phyloP scores from a whole-genome alignment of 345 rosid genomes.

The Pistacia vera region DNA sequence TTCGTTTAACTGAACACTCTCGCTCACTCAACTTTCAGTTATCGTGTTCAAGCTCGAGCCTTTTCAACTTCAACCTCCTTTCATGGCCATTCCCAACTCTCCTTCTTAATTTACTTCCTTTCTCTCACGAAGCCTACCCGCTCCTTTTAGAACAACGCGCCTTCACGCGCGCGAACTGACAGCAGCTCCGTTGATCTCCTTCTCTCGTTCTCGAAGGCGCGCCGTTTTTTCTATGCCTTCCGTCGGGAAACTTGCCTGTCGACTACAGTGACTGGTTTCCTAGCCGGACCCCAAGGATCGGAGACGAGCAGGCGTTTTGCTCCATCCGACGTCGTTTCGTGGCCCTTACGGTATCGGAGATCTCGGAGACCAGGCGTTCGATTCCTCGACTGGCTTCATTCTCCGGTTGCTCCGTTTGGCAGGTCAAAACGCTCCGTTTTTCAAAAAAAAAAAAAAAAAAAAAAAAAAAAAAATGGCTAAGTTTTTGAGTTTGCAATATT shows the following conservation, averaged over 20 bases:
- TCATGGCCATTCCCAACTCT: slow-evolving; percentile 26
- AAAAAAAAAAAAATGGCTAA: background rate
- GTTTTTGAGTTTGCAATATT: too few species aligned
- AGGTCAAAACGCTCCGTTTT: slow-evolving; percentile 40
- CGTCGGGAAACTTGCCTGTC: slow-evolving; percentile 64
- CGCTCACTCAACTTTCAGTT: too few species aligned
- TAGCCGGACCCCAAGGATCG: slow-evolving; percentile 34
- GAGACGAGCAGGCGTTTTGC: slow-evolving; percentile 86
- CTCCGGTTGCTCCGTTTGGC: slow-evolving; percentile 94
- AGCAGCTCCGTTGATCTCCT: background rate
- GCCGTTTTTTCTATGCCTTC: slow-evolving; percentile 29
- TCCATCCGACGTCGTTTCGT: slow-evolving; percentile 89
- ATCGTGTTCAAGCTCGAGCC: too few species aligned
- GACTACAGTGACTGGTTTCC: slow-evolving; percentile 69
- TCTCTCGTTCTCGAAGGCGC: background rate
- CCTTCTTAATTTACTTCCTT: background rate
- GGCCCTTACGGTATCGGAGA: slow-evolving; percentile 90
- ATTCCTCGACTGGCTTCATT: slow-evolving; percentile 90
- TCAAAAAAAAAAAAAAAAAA: background rate
- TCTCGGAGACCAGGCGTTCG: slow-evolving; percentile 74
- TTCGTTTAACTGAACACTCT: too few species aligned
- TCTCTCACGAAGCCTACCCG: background rate
- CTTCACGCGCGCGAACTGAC: background rate
- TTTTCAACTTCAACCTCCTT: too few species aligned
- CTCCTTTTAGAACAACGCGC: background rate